Evolutionary conservation across 2,329 filamentous ascomycete species (phyloP), one percentile per base, ranked within the genome.

Genomic region (Rugonectria rugulosa): DNA sequence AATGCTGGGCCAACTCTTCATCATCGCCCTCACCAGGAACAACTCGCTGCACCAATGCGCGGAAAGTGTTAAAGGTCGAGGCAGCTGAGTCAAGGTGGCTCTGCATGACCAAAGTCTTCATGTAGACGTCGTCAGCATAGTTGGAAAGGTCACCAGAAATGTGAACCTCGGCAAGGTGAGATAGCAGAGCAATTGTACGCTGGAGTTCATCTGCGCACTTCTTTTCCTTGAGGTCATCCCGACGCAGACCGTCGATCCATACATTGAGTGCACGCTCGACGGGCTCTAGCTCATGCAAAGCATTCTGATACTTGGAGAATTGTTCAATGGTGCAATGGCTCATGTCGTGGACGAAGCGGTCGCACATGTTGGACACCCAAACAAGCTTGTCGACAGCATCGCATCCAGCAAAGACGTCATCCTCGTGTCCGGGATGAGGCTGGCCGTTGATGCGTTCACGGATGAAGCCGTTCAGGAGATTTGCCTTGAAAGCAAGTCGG

Each of bases 241-340:
- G 87, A 61, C 92, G 88, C 50, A 97, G 72, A 6, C 86, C 86
- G 61, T 97, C 93, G 53, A 98, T 90, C 86, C 92, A 97, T 51
- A 84, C 84, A 68, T 97, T 97, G 44, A 98, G 76, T 0, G 91
- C 90, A 53, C 92, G 85, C 75, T 99, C 95, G 10, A 98, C 91
- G 1, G 93, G 92, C 70, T 97, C 91, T 45, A 98, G 80, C 72
- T 98, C 95, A 65, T 92, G 91, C 54, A 95, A 75, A 2, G 92
- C 90, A 36, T 88, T 88, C 66, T 92, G 89, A 64, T 92, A 95
- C 61, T 81, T 86, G 40, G 84, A 82, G 71, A 98, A 98, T 55
- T 91, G 85, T 42, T 91, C 87, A 1, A 90, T 79, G 3, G 89
- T 88, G 73, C 92, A 96, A 64, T 87, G 86, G 64, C 83, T 88